Base-by-base conservation (phyloP, 169 alveolate genomes). In the Amoebophrya sp. region DNA sequence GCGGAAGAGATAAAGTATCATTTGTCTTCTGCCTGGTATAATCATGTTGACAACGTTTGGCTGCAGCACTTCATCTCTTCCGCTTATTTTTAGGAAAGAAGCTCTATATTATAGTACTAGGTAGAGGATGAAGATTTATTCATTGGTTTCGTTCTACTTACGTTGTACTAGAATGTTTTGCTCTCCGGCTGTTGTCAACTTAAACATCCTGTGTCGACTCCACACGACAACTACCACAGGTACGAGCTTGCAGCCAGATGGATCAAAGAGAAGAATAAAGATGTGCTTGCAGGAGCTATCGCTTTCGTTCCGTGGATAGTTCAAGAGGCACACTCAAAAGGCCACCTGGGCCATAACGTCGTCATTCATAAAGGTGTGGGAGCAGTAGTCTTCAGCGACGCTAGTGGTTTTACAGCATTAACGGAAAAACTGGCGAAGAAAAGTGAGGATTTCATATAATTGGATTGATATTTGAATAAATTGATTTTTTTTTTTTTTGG, bases 381-480 rank as follows among this genome's bases (percentile, higher is more conserved):
- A 24, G 96, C 96, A 0, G 95, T 94, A 40, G 94, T 94, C 90
- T 94, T 94, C 91, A 93, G 95, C 39, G 96, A 94, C 53, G 96
- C 96, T 76, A 93, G 95, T 33, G 96, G 96, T 47, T 94, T 94
- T 78, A 94, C 96, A 40, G 94, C 94, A 36, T 76, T 94, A 41
- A 94, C 96, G 0, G 95, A 94, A 41, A 93, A 92, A 12, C 41
- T 93, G 34, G 96, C 94, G 41, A 92, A 93, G 90, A 93, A 94
- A 91, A 89, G 93, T 92, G 94, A 91, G 0, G 95, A 92, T 33
- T 92, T 92, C 38, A 41, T 92, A 23, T 65, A 93, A 89, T 92
- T 93, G 53, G 89, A 91, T 36, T 78, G 53, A 78, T 65, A 90
- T 55, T 93, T 91, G 47, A 91, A 92, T 54, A 92, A 92, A 41